phyloP scores from a whole-genome alignment of 257 asterid genomes.

The Nicotiana benthamiana region DNA sequence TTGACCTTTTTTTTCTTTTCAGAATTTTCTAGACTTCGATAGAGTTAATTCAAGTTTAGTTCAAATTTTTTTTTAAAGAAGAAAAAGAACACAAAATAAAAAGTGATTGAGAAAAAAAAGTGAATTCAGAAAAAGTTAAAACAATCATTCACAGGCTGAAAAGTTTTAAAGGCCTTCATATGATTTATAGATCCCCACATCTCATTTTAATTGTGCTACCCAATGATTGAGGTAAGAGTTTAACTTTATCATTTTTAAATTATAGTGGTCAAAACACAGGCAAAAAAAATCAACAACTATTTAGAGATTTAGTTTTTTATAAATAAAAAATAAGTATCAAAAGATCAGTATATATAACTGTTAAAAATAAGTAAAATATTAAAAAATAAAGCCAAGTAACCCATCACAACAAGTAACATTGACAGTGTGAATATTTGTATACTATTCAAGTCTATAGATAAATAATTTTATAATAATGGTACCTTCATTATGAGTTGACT shows the following conservation, averaged over 20 bases:
- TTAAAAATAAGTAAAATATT: too few species aligned
- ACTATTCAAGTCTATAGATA: not conserved
- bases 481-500: constrained; percentile 83
- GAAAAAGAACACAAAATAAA: not conserved
- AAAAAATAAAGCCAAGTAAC: not conserved
- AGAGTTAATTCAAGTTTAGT: not conserved
- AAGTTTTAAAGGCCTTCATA: not conserved
- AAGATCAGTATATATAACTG: too few species aligned
- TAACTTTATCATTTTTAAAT: not conserved
- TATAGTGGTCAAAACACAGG: not conserved
- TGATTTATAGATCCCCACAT: not conserved
- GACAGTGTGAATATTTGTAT: not conserved
- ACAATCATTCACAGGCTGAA: too few species aligned
- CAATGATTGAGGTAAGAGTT: not conserved
- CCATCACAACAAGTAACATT: not conserved
- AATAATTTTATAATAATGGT: not conserved
- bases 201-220: not conserved
- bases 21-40: not conserved
- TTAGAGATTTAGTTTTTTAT: not conserved
- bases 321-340: not conserved
- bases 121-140: too few species aligned
- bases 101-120: not conserved
- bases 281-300: not conserved
- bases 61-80: too few species aligned
- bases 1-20: not conserved